Evolutionary conservation across 768 basidiomycete genomes (phyloP).

Genomic region (Coprinopsis sp.): DNA sequence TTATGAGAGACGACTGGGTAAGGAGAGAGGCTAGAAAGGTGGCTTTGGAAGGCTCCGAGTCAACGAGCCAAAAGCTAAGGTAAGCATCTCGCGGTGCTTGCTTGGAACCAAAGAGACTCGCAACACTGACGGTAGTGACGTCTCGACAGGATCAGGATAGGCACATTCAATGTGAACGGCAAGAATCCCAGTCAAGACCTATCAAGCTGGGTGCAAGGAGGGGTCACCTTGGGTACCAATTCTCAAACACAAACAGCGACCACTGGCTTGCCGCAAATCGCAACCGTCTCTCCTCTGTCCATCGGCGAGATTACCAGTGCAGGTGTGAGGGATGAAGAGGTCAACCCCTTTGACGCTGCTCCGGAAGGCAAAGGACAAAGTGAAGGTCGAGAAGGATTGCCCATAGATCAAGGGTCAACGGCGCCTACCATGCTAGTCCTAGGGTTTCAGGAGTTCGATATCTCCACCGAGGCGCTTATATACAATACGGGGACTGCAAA

Average conservation of each 20-base stretch:
- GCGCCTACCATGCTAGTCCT: constrained; percentile 66
- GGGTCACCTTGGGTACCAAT: constrained; percentile 6
- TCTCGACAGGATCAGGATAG: constrained; percentile 54
- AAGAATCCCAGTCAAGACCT: constrained; percentile 70
- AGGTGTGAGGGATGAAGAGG: too few relatives aligned
- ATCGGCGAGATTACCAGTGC: constrained; percentile 23
- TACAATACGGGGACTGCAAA: constrained; percentile 58
- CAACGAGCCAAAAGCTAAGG: too few relatives aligned
- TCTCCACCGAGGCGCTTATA: constrained; percentile 72
- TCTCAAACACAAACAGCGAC: neutral
- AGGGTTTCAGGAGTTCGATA: constrained; percentile 78
- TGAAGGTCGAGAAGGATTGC: too few relatives aligned
- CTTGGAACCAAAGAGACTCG: constrained; percentile 3
- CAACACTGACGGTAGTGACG: neutral
- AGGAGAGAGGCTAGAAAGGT: constrained; percentile 36
- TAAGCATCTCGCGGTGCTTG: constrained; percentile 31
- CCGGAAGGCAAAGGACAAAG: too few relatives aligned
- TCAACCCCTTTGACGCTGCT: constrained; percentile 23
- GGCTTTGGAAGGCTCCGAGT: too few relatives aligned
- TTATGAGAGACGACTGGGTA: constrained; percentile 66
- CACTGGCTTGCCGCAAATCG: constrained; percentile 28
- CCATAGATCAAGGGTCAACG: too few relatives aligned
- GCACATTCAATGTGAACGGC: constrained; percentile 86
- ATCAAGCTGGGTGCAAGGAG: constrained; percentile 53
- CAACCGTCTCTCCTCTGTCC: constrained; percentile 34